These are phyloP conservation scores for Endotrypanum monterogeii DNA, from an alignment of 208 protist genomes.

Conservation along the genomic window DNA sequence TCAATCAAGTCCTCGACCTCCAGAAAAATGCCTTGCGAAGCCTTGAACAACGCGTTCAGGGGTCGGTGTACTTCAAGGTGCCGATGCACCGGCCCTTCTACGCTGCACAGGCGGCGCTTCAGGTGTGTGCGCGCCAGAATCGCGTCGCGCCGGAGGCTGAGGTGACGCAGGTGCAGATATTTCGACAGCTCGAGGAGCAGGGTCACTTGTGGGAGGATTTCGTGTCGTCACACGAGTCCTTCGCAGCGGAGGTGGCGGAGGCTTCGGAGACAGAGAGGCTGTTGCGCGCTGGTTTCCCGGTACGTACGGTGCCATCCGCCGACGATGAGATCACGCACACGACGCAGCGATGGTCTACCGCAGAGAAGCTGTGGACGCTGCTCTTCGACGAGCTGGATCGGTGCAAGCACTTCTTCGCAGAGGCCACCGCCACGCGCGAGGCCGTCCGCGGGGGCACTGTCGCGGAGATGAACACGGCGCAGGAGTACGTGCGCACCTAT, in stretches of 20 bases:
- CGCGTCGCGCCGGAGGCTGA: slow-evolving; percentile 29
- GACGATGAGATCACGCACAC: slow-evolving; percentile 2
- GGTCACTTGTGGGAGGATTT: slow-evolving; percentile 15
- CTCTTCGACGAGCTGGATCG: slow-evolving; percentile 57
- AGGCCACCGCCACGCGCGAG: slow-evolving; percentile 7
- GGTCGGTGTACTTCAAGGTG: slow-evolving; percentile 47
- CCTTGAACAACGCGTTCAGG: slow-evolving; percentile 49
- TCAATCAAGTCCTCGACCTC: slow-evolving; percentile 47
- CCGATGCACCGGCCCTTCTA: slow-evolving; percentile 64
- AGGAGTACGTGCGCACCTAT: slow-evolving; percentile 34
- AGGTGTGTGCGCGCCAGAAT: slow-evolving; percentile 27
- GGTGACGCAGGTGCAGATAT: slow-evolving; percentile 18
- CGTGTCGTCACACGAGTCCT: slow-evolving; percentile 7
- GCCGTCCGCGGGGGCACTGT: slow-evolving; percentile 6
- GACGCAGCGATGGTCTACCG: slow-evolving; percentile 26
- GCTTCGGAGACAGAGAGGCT: not conserved
- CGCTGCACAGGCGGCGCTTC: slow-evolving; percentile 44
- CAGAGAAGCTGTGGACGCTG: slow-evolving; percentile 56
- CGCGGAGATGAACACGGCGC: slow-evolving; percentile 14
- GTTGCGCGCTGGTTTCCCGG: not conserved
- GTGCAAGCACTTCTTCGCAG: slow-evolving; percentile 39
- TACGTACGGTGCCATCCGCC: not conserved
- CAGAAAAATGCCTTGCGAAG: slow-evolving; percentile 46
- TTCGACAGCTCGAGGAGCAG: slow-evolving; percentile 21
- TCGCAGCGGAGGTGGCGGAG: not conserved